phyloP scores from a whole-genome alignment of 2,329 filamentous ascomycete species.

The Pseudofabraea citricarpa region DNA sequence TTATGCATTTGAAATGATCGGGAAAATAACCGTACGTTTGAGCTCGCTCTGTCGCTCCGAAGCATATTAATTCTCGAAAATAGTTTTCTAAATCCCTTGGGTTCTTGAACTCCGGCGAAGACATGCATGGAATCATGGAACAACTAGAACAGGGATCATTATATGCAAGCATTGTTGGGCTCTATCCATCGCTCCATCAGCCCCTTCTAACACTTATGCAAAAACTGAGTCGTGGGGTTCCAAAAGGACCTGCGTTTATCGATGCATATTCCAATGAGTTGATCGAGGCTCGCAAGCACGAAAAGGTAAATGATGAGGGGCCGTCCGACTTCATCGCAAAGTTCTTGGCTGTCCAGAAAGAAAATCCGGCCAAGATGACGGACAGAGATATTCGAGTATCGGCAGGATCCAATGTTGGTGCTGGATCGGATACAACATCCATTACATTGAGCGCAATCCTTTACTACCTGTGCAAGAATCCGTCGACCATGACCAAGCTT shows the following conservation, averaged over 20 bases:
- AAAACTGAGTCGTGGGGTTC: not conserved
- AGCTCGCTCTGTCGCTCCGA: not conserved
- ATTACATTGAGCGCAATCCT: constrained; percentile 38
- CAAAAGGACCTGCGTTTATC: not conserved
- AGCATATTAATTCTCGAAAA: not conserved
- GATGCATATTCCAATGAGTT: not conserved
- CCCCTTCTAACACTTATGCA: not conserved
- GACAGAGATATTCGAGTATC: not conserved
- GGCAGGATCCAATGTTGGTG: constrained; percentile 6
- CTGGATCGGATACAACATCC: constrained; percentile 39
- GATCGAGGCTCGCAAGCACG: not conserved
- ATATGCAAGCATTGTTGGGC: not conserved
- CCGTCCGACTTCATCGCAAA: not conserved
- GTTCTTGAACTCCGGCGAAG: constrained; percentile 37
- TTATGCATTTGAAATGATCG: constrained; percentile 43
- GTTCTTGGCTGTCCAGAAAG: not conserved
- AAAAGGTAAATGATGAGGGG: not conserved
- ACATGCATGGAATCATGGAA: constrained; percentile 34
- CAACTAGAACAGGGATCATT: not conserved
- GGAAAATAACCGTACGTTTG: constrained; percentile 32
- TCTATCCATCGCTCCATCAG: not conserved
- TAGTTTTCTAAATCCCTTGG: constrained; percentile 29
- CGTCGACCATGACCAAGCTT: not conserved
- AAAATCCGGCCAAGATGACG: not conserved
- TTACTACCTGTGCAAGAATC: constrained; percentile 34